phyloP scores from a whole-genome alignment of 2,329 filamentous ascomycete species.

The Trichophaea hybrida region DNA sequence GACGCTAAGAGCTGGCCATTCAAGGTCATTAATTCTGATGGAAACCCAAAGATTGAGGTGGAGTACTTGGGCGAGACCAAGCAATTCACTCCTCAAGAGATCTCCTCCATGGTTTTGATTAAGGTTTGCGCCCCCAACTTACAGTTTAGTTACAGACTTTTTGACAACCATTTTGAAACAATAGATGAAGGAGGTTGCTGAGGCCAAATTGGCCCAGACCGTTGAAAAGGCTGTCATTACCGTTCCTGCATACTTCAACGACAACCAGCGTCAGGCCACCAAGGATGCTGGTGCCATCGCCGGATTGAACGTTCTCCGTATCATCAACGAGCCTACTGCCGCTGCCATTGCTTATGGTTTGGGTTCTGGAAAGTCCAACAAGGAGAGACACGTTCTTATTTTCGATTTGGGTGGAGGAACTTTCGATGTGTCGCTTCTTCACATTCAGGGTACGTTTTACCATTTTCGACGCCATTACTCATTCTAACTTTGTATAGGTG shows the following conservation, averaged over 20 bases:
- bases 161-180: conserved; percentile 8
- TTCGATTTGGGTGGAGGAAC: conserved; percentile 99
- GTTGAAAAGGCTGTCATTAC: conserved; percentile 98
- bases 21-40: conserved; percentile 71
- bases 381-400: conserved; percentile 98
- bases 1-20: conserved; percentile 98
- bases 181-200: conserved; percentile 98
- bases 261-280: conserved; percentile 98
- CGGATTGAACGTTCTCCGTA: conserved; percentile 95
- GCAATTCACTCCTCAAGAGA: conserved; percentile 94
- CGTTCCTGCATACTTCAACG: conserved; percentile 99
- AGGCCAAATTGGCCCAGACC: conserved; percentile 96
- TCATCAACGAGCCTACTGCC: conserved; percentile 99
- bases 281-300: conserved; percentile 98
- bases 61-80: conserved; percentile 91
- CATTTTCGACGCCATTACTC: background rate
- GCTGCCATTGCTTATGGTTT: conserved; percentile 97
- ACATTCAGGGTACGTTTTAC: conserved; percentile 61
- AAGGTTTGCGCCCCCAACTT: conserved; percentile 50
- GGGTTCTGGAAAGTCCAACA: conserved; percentile 81
- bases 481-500: conserved; percentile 32
- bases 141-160: background rate
- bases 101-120: conserved; percentile 94
- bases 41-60: conserved; percentile 84
- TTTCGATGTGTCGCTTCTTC: conserved; percentile 98